A percentile compares a stretch with the other conserved stretches of the same genome.
Conservation (phyloP, 352 stramenopile genomes). For the Achlya hypogyna region DNA sequence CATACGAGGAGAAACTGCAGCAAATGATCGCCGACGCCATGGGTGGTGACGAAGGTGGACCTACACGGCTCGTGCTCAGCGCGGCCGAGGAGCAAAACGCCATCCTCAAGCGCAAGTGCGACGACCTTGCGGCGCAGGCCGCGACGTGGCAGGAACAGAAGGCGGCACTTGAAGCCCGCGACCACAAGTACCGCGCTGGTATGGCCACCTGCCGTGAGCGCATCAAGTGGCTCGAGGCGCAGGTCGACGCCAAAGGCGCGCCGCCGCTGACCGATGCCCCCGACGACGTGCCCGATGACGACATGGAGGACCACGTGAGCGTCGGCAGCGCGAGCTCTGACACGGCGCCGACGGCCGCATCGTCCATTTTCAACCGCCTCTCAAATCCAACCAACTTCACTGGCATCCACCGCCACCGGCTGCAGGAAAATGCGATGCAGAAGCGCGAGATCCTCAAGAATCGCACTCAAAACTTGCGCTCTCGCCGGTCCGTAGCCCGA, state of each 20-base stretch:
- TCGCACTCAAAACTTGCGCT: slow-evolving; percentile 60
- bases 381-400: slow-evolving; percentile 84
- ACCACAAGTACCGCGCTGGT: slow-evolving; percentile 40
- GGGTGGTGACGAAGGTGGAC: slow-evolving; percentile 14
- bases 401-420: slow-evolving; percentile 81
- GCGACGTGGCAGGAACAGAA: slow-evolving; percentile 38
- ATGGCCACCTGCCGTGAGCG: slow-evolving; percentile 45
- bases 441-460: slow-evolving; percentile 76
- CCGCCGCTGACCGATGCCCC: slow-evolving; percentile 19
- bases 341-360: slow-evolving; percentile 28
- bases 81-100: slow-evolving; percentile 69
- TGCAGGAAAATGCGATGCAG: slow-evolving; percentile 53
- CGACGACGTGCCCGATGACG: slow-evolving; percentile 30
- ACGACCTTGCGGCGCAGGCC: slow-evolving; percentile 50
- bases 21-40: slow-evolving; percentile 40
- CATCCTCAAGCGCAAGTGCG: slow-evolving; percentile 60
- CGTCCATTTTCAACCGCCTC: slow-evolving; percentile 76
- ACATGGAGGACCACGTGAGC: slow-evolving; percentile 28
- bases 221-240: slow-evolving; percentile 52
- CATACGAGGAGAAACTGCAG: slow-evolving; percentile 75
- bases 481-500: slow-evolving; percentile 55
- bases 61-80: slow-evolving; percentile 45
- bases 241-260: slow-evolving; percentile 26
- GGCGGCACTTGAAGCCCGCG: slow-evolving; percentile 34
- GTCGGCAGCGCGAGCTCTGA: slow-evolving; percentile 47